These are phyloP conservation scores for Polysphondylium violaceum DNA, from an alignment of 78 protist genomes.

Conservation along the genomic window DNA sequence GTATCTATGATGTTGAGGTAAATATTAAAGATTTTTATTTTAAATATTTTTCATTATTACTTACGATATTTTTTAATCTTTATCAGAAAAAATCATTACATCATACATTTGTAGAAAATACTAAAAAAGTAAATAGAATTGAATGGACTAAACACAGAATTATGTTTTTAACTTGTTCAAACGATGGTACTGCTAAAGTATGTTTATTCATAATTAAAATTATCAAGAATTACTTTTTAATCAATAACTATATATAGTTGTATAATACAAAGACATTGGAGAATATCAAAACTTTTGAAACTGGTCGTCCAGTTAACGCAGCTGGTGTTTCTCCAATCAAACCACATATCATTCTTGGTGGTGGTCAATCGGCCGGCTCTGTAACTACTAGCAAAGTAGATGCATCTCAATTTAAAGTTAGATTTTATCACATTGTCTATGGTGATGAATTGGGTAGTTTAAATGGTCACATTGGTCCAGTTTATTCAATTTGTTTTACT, in stretches of 20 bases:
- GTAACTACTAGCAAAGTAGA: conserved; percentile 89
- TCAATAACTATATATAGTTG: conserved; percentile 40
- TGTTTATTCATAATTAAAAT: background rate
- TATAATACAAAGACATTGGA: conserved; percentile 81
- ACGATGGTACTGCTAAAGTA: conserved; percentile 83
- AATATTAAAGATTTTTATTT: too few species aligned
- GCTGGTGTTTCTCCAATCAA: conserved; percentile 89
- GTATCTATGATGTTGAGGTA: conserved; percentile 74
- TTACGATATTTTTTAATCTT: too few species aligned
- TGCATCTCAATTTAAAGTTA: conserved; percentile 84
- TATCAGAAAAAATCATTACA: conserved; percentile 29
- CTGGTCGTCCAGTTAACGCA: conserved; percentile 91
- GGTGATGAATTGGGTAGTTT: conserved; percentile 63
- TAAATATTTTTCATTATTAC: too few species aligned
- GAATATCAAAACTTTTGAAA: conserved; percentile 81
- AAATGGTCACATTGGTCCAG: conserved; percentile 75
- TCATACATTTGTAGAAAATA: conserved; percentile 15
- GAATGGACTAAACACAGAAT: conserved; percentile 53
- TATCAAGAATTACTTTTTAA: too few species aligned
- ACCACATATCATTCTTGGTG: conserved; percentile 87
- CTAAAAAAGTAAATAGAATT: conserved; percentile 46
- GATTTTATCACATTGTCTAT: conserved; percentile 88
- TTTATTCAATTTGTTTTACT: conserved; percentile 41
- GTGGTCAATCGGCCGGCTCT: conserved; percentile 92
- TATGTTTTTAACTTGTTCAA: conserved; percentile 82